These are phyloP conservation scores for Tylopilus vinaceipallidus DNA, from an alignment of 768 basidiomycete species.

Conservation along the genomic window DNA sequence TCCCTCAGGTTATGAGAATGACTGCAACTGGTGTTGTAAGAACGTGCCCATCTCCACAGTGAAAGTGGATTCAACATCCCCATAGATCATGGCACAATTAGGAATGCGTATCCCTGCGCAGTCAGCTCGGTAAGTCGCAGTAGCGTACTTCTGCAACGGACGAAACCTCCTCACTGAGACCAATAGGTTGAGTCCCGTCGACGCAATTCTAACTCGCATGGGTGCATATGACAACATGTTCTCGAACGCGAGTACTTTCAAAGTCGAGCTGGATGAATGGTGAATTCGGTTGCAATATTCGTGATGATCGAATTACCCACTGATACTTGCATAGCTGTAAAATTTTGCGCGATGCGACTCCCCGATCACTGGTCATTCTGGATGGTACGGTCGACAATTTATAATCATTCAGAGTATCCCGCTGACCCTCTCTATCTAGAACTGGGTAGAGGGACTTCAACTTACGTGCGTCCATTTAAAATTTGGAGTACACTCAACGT, in stretches of 20 bases:
- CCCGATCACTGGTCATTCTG: conserved; percentile 89
- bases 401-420: neutral
- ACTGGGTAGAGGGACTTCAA: conserved; percentile 93
- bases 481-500: conserved; percentile 11
- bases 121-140: conserved; percentile 58
- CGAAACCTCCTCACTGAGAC: conserved; percentile 6
- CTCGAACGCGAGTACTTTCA: conserved; percentile 92
- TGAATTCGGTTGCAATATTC: conserved; percentile 28
- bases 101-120: conserved; percentile 94
- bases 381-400: conserved; percentile 61
- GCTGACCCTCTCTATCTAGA: conserved; percentile 46
- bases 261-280: conserved; percentile 98
- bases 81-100: conserved; percentile 86
- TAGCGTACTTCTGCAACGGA: neutral
- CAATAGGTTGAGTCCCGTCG: conserved; percentile 78
- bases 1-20: conserved; percentile 82
- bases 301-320: neutral
- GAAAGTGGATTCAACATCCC: conserved; percentile 3
- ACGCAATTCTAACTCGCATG: conserved; percentile 94
- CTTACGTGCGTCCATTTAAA: conserved; percentile 57
- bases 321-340: conserved; percentile 62
- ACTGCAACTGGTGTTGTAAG: conserved; percentile 87
- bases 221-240: conserved; percentile 99
- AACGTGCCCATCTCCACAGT: neutral
- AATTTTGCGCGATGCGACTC: conserved; percentile 90